These are phyloP conservation scores for Coemansia sp. DNA, from an alignment of 192 early-diverging fungal species.

Conservation along the genomic window DNA sequence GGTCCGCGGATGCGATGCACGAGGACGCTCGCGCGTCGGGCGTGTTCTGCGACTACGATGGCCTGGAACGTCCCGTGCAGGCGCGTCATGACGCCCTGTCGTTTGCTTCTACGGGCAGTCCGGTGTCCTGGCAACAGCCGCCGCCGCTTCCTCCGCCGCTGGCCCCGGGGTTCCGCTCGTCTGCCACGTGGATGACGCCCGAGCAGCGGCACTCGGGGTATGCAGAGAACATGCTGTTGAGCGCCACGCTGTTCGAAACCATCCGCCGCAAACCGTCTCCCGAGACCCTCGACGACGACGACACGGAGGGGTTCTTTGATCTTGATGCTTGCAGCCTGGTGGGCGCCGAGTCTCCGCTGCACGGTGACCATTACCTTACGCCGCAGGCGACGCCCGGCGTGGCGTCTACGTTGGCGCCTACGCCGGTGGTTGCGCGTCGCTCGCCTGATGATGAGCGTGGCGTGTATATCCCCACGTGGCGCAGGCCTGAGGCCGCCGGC, in stretches of 20 bases:
- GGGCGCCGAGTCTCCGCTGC: too few species aligned
- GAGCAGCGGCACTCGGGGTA: constrained; percentile 49
- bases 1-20: too few species aligned
- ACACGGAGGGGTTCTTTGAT: too few species aligned
- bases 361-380: too few species aligned
- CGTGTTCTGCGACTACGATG: constrained; percentile 16
- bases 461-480: constrained; percentile 51
- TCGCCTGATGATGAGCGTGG: constrained; percentile 23
- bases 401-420: too few species aligned
- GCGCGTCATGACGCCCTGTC: constrained; percentile 3
- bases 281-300: constrained; percentile 13
- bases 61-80: constrained; percentile 7
- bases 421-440: not conserved
- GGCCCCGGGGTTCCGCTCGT: constrained; percentile 22
- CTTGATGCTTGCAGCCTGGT: too few species aligned
- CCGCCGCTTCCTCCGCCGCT: constrained; percentile 11
- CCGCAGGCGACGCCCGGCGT: too few species aligned
- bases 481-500: constrained; percentile 11
- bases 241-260: constrained; percentile 47
- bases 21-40: not conserved
- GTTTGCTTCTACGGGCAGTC: constrained; percentile 20
- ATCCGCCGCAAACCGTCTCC: constrained; percentile 30
- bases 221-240: constrained; percentile 43
- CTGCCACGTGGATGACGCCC: constrained; percentile 44
- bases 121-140: constrained; percentile 23